phyloP scores from a whole-genome alignment of 1,139 yeast genomes.

The Yamadazyma blattariae region DNA sequence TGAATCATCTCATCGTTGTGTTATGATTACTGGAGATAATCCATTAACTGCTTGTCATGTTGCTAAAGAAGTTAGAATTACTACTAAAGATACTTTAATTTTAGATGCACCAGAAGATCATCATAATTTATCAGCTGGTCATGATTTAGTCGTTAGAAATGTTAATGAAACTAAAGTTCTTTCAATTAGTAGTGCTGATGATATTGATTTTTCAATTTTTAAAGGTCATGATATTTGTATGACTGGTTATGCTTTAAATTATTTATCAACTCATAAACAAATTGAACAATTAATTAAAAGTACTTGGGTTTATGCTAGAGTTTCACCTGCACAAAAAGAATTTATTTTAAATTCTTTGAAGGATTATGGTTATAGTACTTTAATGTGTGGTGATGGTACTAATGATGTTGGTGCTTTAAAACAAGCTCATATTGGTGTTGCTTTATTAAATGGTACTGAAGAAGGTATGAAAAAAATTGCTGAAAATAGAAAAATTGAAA shows the following conservation, averaged over 20 bases:
- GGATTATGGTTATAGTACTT: conserved; percentile 85
- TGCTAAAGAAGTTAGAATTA: conserved; percentile 88
- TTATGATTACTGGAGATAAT: conserved; percentile 99
- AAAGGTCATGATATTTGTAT: conserved; percentile 80
- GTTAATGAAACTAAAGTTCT: conserved; percentile 72
- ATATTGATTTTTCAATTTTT: conserved; percentile 58
- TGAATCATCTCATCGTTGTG: conserved; percentile 90
- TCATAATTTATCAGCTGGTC: conserved; percentile 49
- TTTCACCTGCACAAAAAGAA: conserved; percentile 95
- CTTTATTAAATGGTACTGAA: conserved; percentile 93
- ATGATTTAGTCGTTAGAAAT: conserved; percentile 76
- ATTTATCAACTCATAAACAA: conserved; percentile 62
- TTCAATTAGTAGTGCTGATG: conserved; percentile 63
- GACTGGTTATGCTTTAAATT: conserved; percentile 85
- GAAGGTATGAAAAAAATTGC: conserved; percentile 89
- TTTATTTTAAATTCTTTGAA: conserved; percentile 80
- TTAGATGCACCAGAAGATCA: conserved; percentile 81
- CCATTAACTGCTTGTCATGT: conserved; percentile 98
- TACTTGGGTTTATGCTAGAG: conserved; percentile 98
- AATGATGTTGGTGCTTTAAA: conserved; percentile 99
- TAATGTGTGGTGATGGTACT: conserved; percentile 99
- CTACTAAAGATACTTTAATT: conserved; percentile 76
- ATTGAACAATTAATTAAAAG: conserved; percentile 73
- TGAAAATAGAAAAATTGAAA: conserved; percentile 71
- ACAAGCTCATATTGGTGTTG: conserved; percentile 98